Evolutionary conservation across 2,329 filamentous ascomycete species (phyloP), one percentile per base, ranked within the genome.

Genomic region (Colletotrichum australisinense): DNA sequence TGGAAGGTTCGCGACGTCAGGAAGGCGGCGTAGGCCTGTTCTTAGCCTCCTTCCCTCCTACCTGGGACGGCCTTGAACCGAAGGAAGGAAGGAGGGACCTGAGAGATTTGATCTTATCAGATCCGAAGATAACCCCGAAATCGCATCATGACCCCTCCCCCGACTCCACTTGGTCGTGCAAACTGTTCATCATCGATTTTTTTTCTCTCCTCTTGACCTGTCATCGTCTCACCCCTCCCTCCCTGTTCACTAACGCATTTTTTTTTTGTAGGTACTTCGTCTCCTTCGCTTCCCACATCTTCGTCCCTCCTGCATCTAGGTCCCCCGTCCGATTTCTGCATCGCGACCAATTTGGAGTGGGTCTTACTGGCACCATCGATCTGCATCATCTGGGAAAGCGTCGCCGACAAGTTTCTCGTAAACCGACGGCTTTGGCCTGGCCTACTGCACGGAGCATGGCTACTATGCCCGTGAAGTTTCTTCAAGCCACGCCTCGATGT

Each of bases 51-150:
- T 35, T 32, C 42, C 19, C 46, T 53, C 42, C 28, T 35, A n/a
- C 42, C 42, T 5, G 19, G 26, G 11, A 52, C 42, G 9, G 26
- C 19, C 26, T 46, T 14, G 60, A 24, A 12, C 42, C 30, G 60
- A 30, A 30, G 49, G 52, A 55, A 30, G 63, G 63, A 38, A 38
- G 52, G 52, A 56, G 14, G 30, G 16, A 56, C 30, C 30, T 65
- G 52, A 65, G 38, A 71, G 59, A 64, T 67, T 81, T 76, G 79
- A 88, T 88, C 86, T 88, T 87, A 88, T 88, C 85, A 82, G 86
- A 88, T 88, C 85, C 81, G 77, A 81, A 85, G 86, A 88, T 88
- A 86, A 86, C 76, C 84, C 73, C 73, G 73, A 75, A 75, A 67
- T 64, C 67, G 66, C 73, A 74, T 49, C 63, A 69, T 64, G 62